Evolutionary conservation across 2,329 filamentous ascomycete genomes (phyloP), one percentile per base, ranked within the genome.

Genomic region (Sclerotiophoma versabilis): DNA sequence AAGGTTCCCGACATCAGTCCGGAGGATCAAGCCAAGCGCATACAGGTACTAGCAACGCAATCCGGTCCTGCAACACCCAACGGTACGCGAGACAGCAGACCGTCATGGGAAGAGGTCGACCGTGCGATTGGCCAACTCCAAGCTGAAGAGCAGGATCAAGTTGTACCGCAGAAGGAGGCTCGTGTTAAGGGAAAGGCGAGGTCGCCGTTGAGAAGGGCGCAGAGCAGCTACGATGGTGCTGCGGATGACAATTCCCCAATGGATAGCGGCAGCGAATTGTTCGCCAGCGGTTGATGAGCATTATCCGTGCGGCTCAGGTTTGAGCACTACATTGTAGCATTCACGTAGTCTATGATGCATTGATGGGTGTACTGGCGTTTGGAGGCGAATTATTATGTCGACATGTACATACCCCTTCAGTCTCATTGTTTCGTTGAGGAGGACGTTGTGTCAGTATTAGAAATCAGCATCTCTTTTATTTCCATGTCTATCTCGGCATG

Each of bases 1-100:
- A 59, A 33, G 8, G 27, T 50, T n/a, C 44, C 42, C 11, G 53
- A 59, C 22, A 26, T 59, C 1, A 54, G 49, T 4, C 39, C 57
- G 2, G 58, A 68, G 27, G 67, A 73, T n/a, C 62, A 71, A 54
- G 65, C 66, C 20, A 58, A 63, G 33, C 62, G 70, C 22, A 55
- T 71, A 4, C 59, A 66, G 34, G 70, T 73, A 0, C 58, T 75
- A 7, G 73, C 71, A 43, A 77, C 76, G 8, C 77, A 78, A 57
- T 79, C 77, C 25, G 75, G 76, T 0, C 77, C 78, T 22, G 74
- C 76, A 2, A 79, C 77, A 10, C 77, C 77, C 0, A 74, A 72
- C 20, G 78, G 77, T 0, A 75, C 71, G 12, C 65, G 77, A 23
- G 75, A 78, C 52, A 68, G 60, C 32, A 54, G 69, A 6, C 71